Conservation (phyloP, 495 filamentous ascomycete species). For the Talaromyces borbonicus region DNA sequence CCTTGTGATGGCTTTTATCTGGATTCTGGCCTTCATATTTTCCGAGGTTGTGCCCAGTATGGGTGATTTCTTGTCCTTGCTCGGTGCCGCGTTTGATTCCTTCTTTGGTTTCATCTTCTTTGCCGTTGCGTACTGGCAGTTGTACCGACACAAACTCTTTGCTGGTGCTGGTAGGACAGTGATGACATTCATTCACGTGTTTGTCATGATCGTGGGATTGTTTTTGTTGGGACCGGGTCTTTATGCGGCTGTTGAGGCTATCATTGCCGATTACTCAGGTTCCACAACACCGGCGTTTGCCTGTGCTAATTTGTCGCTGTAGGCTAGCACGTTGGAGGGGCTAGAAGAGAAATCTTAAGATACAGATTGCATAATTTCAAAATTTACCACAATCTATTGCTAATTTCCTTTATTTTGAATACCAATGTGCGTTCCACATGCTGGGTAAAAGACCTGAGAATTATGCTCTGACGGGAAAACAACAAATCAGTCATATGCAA, state of each 20-base stretch:
- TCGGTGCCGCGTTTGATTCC: conserved; percentile 84
- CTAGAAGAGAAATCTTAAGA: neutral
- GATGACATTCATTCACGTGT: conserved; percentile 53
- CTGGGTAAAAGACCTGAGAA: neutral
- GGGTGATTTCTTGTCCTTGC: conserved; percentile 67
- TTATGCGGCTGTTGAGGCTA: conserved; percentile 52
- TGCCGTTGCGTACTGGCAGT: conserved; percentile 77
- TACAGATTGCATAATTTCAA: neutral
- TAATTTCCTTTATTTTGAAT: neutral
- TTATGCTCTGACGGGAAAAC: neutral
- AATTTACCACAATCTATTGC: neutral
- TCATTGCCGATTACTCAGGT: conserved; percentile 36
- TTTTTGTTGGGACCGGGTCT: conserved; percentile 71
- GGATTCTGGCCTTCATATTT: conserved; percentile 73
- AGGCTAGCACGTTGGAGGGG: neutral
- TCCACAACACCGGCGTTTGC: conserved; percentile 32
- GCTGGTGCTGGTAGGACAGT: conserved; percentile 50
- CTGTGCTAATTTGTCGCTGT: conserved; percentile 37
- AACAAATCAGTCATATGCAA: neutral
- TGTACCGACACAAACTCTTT: conserved; percentile 58
- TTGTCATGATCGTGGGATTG: conserved; percentile 61
- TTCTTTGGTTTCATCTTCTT: conserved; percentile 95
- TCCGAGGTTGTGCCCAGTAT: conserved; percentile 89
- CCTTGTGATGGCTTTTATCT: conserved; percentile 60
- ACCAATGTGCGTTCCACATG: too few species aligned